Evolutionary conservation across 2,329 filamentous ascomycete species (phyloP), one percentile per base, ranked within the genome.

Genomic region (Exophiala mesophila): DNA sequence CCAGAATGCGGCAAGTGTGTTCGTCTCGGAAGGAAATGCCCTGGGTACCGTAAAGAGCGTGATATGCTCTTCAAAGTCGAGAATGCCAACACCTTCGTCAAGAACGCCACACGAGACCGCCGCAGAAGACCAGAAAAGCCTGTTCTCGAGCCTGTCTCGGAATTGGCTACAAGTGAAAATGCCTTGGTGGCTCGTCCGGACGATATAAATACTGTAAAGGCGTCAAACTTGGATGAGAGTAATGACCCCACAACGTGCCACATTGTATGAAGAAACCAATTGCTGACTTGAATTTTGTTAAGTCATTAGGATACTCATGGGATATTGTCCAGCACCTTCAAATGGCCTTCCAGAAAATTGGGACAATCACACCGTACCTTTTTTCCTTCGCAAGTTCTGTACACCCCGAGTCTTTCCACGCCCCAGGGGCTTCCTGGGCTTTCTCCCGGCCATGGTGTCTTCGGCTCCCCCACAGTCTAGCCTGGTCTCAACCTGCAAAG

Each of bases 1-100:
- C 50, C 50, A 28, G 50, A 50, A 39, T 53, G 50, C 32, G 24
- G 43, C 5, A 36, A 47, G 29, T 62, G 59, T 36, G 47, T 48
- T 35, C 57, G 55, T 9, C 30, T 51, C 5, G 49, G 47, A 6
- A 55, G 57, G 35, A 36, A 30, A 30, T 62, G 59, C 36, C 47
- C 51, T 8, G 60, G 59, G 1, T 62, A 62, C 43, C 58, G 60
- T 16, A 57, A 60, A 46, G 54, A 59, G 51, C 60, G 57, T 53
- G 56, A 59, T 9, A 47, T 62, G 0, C 36, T 61, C 17, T 62
- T 61, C 39, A 57, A 55, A 15, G 55, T 62, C 34, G 56, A 60
- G 26, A 59, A 39, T 34, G 28, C 30, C 10, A 16, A 34, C 13
- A 45, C 47, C 9, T 42, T 53, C 26, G 41, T 28, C 5, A 30